Evolutionary conservation across 192 early-diverging fungal genomes (phyloP).

Genomic region (Coemansia sp.): DNA sequence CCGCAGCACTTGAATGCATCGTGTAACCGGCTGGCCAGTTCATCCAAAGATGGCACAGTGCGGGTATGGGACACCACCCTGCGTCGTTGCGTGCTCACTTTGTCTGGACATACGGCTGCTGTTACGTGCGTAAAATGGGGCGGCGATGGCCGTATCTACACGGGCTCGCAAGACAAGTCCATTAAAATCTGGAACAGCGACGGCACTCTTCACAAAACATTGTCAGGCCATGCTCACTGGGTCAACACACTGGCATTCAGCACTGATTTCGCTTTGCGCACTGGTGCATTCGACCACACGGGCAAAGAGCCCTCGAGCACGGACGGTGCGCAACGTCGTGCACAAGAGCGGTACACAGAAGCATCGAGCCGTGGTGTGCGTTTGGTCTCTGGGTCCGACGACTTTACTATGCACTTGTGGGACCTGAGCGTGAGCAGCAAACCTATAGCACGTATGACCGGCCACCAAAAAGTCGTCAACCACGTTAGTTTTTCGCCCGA

Average conservation of each 20-base stretch:
- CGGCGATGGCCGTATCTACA: conserved; percentile 91
- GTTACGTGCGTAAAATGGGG: conserved; percentile 97
- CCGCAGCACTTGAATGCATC: conserved; percentile 81
- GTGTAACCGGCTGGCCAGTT: conserved; percentile 79
- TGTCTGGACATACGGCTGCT: conserved; percentile 88
- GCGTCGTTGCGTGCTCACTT: conserved; percentile 70
- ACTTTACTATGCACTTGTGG: conserved; percentile 98
- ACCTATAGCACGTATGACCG: conserved; percentile 77
- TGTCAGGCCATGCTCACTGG: conserved; percentile 96
- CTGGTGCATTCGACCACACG: conserved; percentile 89
- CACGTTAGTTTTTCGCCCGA: conserved; percentile 94
- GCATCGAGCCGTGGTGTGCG: conserved; percentile 71
- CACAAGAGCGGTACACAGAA: conserved; percentile 75
- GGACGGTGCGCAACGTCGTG: conserved; percentile 71
- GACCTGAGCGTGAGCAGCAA: conserved; percentile 80
- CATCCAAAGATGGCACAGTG: conserved; percentile 92
- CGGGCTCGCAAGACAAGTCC: conserved; percentile 88
- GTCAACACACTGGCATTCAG: conserved; percentile 91
- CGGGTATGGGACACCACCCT: conserved; percentile 89
- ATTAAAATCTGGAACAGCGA: conserved; percentile 93
- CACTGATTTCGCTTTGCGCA: conserved; percentile 88
- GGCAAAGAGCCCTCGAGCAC: conserved; percentile 58
- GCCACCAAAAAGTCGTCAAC: conserved; percentile 95
- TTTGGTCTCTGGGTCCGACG: conserved; percentile 91
- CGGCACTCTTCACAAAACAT: conserved; percentile 79